A percentile compares a stretch with the other conserved stretches of the same genome.
phyloP scores from a whole-genome alignment of 1,284 basidiomycete genomes.

The Naganishia sp. region DNA sequence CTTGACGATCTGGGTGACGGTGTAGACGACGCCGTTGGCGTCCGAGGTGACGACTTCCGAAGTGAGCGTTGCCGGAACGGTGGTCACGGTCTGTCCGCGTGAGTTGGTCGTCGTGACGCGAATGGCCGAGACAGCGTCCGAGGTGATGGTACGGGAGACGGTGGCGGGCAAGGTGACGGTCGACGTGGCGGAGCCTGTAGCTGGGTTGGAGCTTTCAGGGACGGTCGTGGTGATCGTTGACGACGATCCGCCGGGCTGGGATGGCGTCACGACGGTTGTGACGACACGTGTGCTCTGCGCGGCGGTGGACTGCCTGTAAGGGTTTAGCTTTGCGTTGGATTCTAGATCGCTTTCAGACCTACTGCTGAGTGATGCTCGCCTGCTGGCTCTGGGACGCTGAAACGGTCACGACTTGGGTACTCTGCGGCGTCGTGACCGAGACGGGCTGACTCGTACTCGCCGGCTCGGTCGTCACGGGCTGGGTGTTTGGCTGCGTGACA shows the following conservation, averaged over 20 bases:
- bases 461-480: conserved; percentile 8
- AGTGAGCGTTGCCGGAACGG: conserved; percentile 45
- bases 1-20: conserved; percentile 49
- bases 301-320: background rate
- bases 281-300: conserved; percentile 13
- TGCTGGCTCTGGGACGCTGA: conserved; percentile 1
- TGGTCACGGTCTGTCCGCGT: conserved; percentile 40
- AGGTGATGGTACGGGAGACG: conserved; percentile 23
- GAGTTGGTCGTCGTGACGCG: conserved; percentile 47
- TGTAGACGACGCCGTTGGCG: conserved; percentile 48
- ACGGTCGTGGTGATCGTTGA: conserved; percentile 5
- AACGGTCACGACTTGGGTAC: conserved; percentile 8
- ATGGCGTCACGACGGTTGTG: conserved; percentile 22
- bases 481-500: conserved; percentile 20
- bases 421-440: too few relatives aligned
- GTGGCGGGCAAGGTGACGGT: conserved; percentile 22
- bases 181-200: background rate
- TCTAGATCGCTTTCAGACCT: background rate
- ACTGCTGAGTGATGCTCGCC: conserved; percentile 1
- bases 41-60: conserved; percentile 44
- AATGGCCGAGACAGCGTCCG: conserved; percentile 41
- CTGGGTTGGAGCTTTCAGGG: background rate
- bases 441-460: background rate
- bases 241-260: background rate
- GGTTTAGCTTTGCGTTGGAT: too few relatives aligned